Percentiles rank a stretch among this genome's conserved stretches.
These are phyloP conservation scores for Pyrus betulifolia DNA, from an alignment of 306 rosid genomes.

Conservation along the genomic window DNA sequence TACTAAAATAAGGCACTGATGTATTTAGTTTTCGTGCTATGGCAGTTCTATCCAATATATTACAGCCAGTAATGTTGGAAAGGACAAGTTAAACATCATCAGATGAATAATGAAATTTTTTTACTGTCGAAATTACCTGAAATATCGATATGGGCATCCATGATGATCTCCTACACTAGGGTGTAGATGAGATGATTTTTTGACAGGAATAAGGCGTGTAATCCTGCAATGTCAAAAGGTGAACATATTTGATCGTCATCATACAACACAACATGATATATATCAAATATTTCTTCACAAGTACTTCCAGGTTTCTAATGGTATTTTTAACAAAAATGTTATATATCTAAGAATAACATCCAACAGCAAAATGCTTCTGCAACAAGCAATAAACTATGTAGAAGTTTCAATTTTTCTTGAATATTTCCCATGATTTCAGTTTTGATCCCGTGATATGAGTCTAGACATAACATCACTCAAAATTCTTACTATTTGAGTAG, in stretches of 20 bases:
- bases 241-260: slow-evolving; percentile 9
- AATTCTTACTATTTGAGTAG: not conserved
- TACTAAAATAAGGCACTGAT: too few species aligned
- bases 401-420: not conserved
- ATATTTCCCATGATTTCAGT: not conserved
- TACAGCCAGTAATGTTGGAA: not conserved
- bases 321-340: not conserved
- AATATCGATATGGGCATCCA: slow-evolving; percentile 98
- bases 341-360: not conserved
- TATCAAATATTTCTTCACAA: not conserved
- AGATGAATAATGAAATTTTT: not conserved
- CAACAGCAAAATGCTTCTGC: not conserved
- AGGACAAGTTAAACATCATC: not conserved
- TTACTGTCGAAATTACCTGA: slow-evolving; percentile 46
- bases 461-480: not conserved
- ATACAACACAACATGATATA: not conserved
- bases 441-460: not conserved
- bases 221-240: slow-evolving; percentile 44
- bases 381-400: not conserved
- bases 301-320: not conserved
- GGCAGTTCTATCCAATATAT: not conserved
- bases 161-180: slow-evolving; percentile 97
- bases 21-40: not conserved
- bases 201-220: slow-evolving; percentile 87
- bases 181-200: slow-evolving; percentile 71